A percentile compares a stretch with the other conserved stretches of the same genome.
These are phyloP conservation scores for Talaromyces sp. DNA, from an alignment of 2,329 filamentous ascomycete species.

Conservation along the genomic window DNA sequence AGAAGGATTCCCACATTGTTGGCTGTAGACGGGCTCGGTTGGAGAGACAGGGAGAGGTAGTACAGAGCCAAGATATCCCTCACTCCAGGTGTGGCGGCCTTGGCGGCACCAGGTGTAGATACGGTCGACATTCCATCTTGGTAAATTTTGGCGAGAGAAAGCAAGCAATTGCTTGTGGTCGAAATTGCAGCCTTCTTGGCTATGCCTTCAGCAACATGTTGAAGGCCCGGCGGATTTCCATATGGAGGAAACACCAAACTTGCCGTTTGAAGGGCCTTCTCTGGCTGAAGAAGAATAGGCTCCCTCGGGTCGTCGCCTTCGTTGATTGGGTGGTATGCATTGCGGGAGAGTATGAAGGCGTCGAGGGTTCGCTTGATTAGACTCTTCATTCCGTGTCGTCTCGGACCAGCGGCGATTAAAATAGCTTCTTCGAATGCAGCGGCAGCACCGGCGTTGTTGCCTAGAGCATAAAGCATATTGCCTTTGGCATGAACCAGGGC, in stretches of 20 bases:
- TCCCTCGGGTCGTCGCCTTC: constrained; percentile 36
- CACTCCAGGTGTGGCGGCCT: constrained; percentile 61
- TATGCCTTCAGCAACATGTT: constrained; percentile 62
- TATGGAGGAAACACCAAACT: constrained; percentile 71
- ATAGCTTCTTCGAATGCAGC: constrained; percentile 93
- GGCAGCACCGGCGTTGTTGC: constrained; percentile 73
- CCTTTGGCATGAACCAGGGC: constrained; percentile 95
- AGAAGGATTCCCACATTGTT: constrained; percentile 97
- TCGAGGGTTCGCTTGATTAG: constrained; percentile 73
- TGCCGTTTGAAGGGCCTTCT: constrained; percentile 75
- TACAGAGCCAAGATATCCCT: constrained; percentile 91
- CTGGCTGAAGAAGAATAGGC: constrained; percentile 74
- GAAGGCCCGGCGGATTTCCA: constrained; percentile 74
- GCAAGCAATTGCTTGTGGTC: constrained; percentile 89
- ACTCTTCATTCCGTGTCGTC: constrained; percentile 63
- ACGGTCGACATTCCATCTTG: constrained; percentile 88
- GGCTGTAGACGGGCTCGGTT: constrained; percentile 92
- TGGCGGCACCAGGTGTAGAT: constrained; percentile 49
- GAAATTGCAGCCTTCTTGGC: constrained; percentile 76
- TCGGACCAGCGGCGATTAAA: constrained; percentile 72
- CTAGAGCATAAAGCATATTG: constrained; percentile 92
- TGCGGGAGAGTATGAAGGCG: constrained; percentile 51
- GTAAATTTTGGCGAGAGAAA: constrained; percentile 95
- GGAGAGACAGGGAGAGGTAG: constrained; percentile 87
- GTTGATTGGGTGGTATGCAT: constrained; percentile 29